Conservation (phyloP, 2,329 filamentous ascomycete genomes). For the Colletotrichum agaves region DNA sequence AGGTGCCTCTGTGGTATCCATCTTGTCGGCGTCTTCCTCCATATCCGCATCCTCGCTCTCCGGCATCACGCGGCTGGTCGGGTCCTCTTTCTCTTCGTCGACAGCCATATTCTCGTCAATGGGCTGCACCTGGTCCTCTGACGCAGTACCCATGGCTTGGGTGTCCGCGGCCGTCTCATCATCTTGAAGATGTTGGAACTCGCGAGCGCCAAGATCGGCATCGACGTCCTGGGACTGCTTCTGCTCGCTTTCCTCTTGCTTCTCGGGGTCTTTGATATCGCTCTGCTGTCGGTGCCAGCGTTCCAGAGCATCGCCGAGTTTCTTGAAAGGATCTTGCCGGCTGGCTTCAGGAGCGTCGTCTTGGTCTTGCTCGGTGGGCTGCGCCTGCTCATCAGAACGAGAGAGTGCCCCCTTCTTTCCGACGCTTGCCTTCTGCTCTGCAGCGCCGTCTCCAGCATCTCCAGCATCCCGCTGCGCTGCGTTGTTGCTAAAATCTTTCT, state of each 20-base stretch:
- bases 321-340: conserved; percentile 83
- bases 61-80: conserved; percentile 60
- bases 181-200: conserved; percentile 93
- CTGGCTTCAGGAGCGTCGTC: conserved; percentile 57
- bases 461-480: conserved; percentile 74
- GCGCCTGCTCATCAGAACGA: conserved; percentile 55
- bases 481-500: conserved; percentile 69
- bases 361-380: conserved; percentile 54
- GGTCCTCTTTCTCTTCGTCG: conserved; percentile 75
- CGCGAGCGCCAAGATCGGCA: conserved; percentile 79
- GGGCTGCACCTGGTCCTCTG: conserved; percentile 85
- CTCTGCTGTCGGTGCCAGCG: conserved; percentile 90
- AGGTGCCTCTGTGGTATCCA: conserved; percentile 51
- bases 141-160: conserved; percentile 90
- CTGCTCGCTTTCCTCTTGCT: conserved; percentile 63
- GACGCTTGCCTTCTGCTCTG: conserved; percentile 70
- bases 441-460: conserved; percentile 71
- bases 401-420: conserved; percentile 71
- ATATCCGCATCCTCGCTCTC: conserved; percentile 60
- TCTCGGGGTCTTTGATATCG: conserved; percentile 76
- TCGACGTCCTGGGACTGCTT: conserved; percentile 63
- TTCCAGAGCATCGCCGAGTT: conserved; percentile 91
- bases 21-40: conserved; percentile 58
- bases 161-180: conserved; percentile 85
- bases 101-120: conserved; percentile 92